Percentiles rank a stretch among this genome's conserved stretches.
These are phyloP conservation scores for Flaveria ramosissima DNA, from an alignment of 129 eudicot species.

Conservation along the genomic window DNA sequence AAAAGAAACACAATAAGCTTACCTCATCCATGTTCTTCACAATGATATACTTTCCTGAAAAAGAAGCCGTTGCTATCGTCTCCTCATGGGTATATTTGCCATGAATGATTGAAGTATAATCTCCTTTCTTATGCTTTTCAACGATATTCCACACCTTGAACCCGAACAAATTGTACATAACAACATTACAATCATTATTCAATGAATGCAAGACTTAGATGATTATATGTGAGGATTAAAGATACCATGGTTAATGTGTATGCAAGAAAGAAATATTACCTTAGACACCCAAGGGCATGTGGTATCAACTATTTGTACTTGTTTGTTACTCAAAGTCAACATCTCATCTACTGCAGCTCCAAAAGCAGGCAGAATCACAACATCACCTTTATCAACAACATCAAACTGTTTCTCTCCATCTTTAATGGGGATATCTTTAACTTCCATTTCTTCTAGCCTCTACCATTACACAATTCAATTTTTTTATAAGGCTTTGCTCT, in stretches of 20 bases:
- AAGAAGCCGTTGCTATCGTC: conserved; percentile 94
- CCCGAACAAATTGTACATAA: conserved; percentile 19
- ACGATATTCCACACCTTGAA: conserved; percentile 87
- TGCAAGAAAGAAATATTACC: conserved; percentile 38
- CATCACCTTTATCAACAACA: conserved; percentile 78
- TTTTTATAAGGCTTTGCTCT: not conserved
- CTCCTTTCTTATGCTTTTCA: conserved; percentile 93
- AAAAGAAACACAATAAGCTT: conserved; percentile 8
- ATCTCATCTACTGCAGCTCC: conserved; percentile 95
- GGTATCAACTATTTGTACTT: conserved; percentile 95
- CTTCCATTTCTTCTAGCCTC: conserved; percentile 91
- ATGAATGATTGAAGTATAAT: conserved; percentile 83
- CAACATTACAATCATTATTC: not conserved
- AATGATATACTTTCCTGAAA: conserved; percentile 83
- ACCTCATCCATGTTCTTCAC: conserved; percentile 92
- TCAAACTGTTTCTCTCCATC: conserved; percentile 82
- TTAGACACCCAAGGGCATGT: conserved; percentile 98
- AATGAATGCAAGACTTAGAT: conserved; percentile 7
- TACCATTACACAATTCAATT: conserved; percentile 35
- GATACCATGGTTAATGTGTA: no score
- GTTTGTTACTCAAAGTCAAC: conserved; percentile 69
- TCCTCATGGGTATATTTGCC: conserved; percentile 91
- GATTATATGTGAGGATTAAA: no score
- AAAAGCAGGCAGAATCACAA: conserved; percentile 94
- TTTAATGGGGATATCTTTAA: conserved; percentile 59